Evolutionary conservation across 805 yeast genomes (phyloP), one percentile per base, ranked within the genome.

Genomic region (Metschnikowia gelsemii): DNA sequence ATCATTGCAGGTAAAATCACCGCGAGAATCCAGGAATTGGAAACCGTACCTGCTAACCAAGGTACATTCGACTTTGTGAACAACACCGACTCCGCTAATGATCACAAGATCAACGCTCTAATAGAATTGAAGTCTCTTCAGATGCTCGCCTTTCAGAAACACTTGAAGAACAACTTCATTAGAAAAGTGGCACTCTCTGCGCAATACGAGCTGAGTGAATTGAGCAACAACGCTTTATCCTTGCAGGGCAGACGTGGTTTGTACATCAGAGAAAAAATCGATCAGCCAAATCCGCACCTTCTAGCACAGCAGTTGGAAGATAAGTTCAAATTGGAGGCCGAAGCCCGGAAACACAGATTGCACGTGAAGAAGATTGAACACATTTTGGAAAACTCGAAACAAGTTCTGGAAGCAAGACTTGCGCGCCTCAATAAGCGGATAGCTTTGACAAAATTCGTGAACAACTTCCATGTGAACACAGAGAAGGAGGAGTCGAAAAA

Each of bases 401-500:
- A 45, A 3, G 47, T 54, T 21, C 51, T 56, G 14, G 59, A 59
- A 18, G 39, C 47, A 8, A 55, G 55, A 25, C 38, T 52, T 17
- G 42, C 47, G 7, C 56, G 59, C 20, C 55, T 49, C 30, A 53
- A 56, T 52, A 61, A 61, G 45, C 57, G 62, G 31, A 36, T 47
- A 16, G 54, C 55, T 16, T 49, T 70, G 30, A 55, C 53, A 4
- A 71, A 67, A 51, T 61, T 64, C 18, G 63, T 77, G 26, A 63
- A 54, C 43, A 69, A 66, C 49, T 75, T 68, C 64, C 88, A 82
- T 52, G 68, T 65, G 44, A 64, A 66, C 42, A 73, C 80, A 19
- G 93, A 84, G 59, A 81, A 78, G 58, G 95, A 86, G 42, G 93
- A 85, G 62, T 78, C 80, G 47, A 84, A 77, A 66, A 76, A 82